A percentile compares a stretch with the other conserved stretches of the same genome.
phyloP scores from a whole-genome alignment of 306 rosid genomes.

The Cercis canadensis region DNA sequence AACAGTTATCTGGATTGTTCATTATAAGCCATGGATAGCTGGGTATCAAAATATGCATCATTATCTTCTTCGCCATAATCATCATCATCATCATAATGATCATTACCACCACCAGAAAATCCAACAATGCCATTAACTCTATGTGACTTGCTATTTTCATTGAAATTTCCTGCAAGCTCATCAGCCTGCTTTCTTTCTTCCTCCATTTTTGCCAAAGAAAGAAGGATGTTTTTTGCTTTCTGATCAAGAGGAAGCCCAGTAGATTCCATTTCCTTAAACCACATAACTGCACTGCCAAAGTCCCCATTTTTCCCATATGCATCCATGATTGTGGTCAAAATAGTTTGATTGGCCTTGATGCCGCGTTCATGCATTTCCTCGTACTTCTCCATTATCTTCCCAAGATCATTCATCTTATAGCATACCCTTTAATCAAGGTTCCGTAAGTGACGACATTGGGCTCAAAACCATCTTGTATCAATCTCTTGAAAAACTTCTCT shows the following conservation, averaged over 20 bases:
- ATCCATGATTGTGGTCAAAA: conserved; percentile 88
- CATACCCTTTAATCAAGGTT: conserved; percentile 85
- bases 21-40: no score
- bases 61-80: no score
- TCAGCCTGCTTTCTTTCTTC: conserved; percentile 68
- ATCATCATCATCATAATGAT: conserved; percentile 40
- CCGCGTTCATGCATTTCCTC: conserved; percentile 77
- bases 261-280: conserved; percentile 88
- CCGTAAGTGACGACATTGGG: conserved; percentile 91
- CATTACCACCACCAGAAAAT: conserved; percentile 37
- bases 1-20: no score
- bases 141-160: conserved; percentile 39
- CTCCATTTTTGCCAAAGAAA: conserved; percentile 71
- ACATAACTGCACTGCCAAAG: conserved; percentile 76
- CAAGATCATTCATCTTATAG: conserved; percentile 65
- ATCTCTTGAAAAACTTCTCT: conserved; percentile 74
- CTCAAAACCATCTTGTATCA: conserved; percentile 74
- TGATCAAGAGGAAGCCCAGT: conserved; percentile 71
- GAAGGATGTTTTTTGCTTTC: conserved; percentile 83
- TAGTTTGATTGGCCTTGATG: conserved; percentile 66
- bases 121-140: conserved; percentile 34
- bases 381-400: conserved; percentile 68
- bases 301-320: conserved; percentile 80
- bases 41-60: no score
- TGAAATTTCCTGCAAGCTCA: conserved; percentile 52